Base-by-base conservation (phyloP, 768 basidiomycete genomes). In the Dioszegia crocea region DNA sequence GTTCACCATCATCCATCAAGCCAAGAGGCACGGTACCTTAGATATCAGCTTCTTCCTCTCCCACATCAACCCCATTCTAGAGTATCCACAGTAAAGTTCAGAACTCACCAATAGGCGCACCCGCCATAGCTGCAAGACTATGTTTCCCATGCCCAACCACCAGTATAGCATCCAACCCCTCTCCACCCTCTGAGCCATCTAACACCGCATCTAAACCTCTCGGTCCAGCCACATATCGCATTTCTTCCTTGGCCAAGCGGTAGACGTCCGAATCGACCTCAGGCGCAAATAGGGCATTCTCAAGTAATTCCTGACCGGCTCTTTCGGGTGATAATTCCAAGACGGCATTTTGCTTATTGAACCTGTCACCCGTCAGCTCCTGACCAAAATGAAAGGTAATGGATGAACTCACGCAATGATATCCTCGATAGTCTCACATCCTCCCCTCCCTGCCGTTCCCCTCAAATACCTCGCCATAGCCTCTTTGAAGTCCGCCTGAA, bases 381-480 rank as follows among this genome's bases (percentile, higher is more conserved):
- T n/a, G n/a, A n/a, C n/a, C n/a, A n/a, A n/a, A n/a, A n/a, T n/a
- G n/a, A n/a, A n/a, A n/a, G n/a, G n/a, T n/a, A n/a, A n/a, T n/a
- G n/a, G n/a, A n/a, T n/a, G n/a, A 12, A 59, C 64, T 56, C 36
- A 65, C 64, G 41, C 57, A 27, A 65, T 65, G 48, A 65, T 54
- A 47, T 65, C 64, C 30, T 54, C 57, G 27, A 65, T 60, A 29
- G 47, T 55, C 23, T 56, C 50, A 23, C 56, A 58, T 0, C 63
- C 63, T 1, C 63, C 63, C 23, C 36, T 24, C 17, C 63, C 55
- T 31, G 56, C 60, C 12, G 61, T 49, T 16, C 27, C 47, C 21
- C 50, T 36, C 21, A 65, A 29, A 38, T 65, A 65, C 21, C 39
- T 50, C 1, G 39, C 44, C 14, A 65, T 26, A 19, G 54, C 61